A percentile compares a stretch with the other conserved stretches of the same genome.
These are phyloP conservation scores for Mucor mucedo DNA, from an alignment of 371 early-diverging fungal genomes.

Conservation along the genomic window DNA sequence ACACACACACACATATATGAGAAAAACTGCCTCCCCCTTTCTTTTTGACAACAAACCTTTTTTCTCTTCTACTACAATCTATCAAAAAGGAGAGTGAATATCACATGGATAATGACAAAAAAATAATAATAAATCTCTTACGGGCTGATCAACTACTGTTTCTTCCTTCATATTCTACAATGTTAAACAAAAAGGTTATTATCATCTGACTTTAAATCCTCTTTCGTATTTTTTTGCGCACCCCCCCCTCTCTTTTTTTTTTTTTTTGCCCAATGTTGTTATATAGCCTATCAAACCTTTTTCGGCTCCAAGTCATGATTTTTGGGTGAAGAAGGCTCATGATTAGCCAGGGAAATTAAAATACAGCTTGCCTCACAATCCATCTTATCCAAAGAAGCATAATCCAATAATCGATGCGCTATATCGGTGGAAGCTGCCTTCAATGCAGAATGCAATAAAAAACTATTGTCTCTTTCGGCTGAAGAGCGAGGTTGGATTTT, in stretches of 20 bases:
- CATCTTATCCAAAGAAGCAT: slow-evolving; percentile 40
- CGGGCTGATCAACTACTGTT: neutral
- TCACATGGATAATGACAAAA: neutral
- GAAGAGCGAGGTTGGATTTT: slow-evolving; percentile 50
- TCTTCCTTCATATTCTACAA: slow-evolving; percentile 2
- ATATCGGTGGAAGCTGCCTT: slow-evolving; percentile 28
- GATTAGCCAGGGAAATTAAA: slow-evolving; percentile 49
- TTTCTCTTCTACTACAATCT: too few relatives aligned
- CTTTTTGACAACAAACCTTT: too few relatives aligned
- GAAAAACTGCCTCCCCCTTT: neutral
- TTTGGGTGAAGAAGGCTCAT: slow-evolving; percentile 16
- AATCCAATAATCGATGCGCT: slow-evolving; percentile 29
- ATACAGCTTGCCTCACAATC: slow-evolving; percentile 55
- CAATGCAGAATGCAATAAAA: slow-evolving; percentile 23
- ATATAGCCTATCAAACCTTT: slow-evolving; percentile 1
- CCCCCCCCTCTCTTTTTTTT: slow-evolving; percentile 2
- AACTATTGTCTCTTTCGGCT: slow-evolving; percentile 41
- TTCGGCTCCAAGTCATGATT: slow-evolving; percentile 2
- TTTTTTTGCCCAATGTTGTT: slow-evolving; percentile 1
- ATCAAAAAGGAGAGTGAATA: too few relatives aligned
- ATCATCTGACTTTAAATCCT: slow-evolving; percentile 26
- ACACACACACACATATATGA: neutral
- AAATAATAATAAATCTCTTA: neutral
- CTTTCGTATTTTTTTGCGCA: slow-evolving; percentile 5
- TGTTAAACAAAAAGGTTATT: neutral